Evolutionary conservation across 2,329 filamentous ascomycete species (phyloP), one percentile per base, ranked within the genome.

Genomic region (Drechslerella stenobrocha): DNA sequence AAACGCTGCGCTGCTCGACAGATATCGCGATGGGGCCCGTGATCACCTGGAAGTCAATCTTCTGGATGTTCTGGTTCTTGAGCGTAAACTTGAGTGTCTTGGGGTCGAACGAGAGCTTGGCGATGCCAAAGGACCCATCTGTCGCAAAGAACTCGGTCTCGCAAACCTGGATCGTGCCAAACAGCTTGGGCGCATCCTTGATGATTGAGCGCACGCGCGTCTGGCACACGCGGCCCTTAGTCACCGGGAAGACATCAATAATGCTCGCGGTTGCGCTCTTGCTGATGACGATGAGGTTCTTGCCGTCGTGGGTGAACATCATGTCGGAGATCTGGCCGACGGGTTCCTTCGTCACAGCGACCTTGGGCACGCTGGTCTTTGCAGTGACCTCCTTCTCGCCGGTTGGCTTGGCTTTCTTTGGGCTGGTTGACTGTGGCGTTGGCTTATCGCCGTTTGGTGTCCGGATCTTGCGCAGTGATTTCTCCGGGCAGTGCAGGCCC

Each of bases 1-100:
- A 87, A 0, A 80, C 81, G 0, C 78, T 82, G 5, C 77, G 75
- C 0, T 81, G 82, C 0, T 75, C 73, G 0, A 75, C 60, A 0
- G 81, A 82, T 37, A 84, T 76, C 0, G 82, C 77, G 0, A 76
- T 78, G 84, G 84, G 86, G 74, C 83, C 86, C 0, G 81, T 84
- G 0, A 82, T 81, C 4, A 66, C 74, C 71, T 87, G 84, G 34
- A 77, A 80, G 0, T 76, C 75, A 9, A 86, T 75, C 0, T 72
- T 70, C n/a, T 76, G 75, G 46, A 75, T 77, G n/a, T 75, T 76
- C 32, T 76, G 74, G 0, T 79, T 72, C 0, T 75, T 74, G 1
- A 77, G 77, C 8, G 72, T 52, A n/a, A 66, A 26, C 26, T 52
- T 66, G 11, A 73, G 70, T 5, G 65, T 75, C 2, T 53, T 46